Base-by-base conservation (phyloP, 2,329 filamentous ascomycete genomes). In the Geosmithia morbida region DNA sequence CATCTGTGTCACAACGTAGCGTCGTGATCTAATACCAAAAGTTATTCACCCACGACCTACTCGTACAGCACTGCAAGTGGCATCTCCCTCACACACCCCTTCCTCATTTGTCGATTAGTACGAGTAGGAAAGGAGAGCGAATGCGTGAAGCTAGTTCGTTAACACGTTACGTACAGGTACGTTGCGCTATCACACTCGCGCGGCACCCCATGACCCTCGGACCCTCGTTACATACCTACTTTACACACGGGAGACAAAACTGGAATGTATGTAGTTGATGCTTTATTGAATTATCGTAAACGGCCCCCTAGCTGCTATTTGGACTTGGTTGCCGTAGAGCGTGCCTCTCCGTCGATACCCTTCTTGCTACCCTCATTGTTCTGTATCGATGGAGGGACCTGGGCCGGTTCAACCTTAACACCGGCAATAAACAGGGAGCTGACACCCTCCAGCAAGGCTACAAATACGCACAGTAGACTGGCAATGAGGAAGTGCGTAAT, bases 401-500 rank as follows among this genome's bases (percentile, higher is more conserved):
- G n/a, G 7, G 14, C 44, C 5, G 46, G 16, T 17, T 46, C 45
- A 13, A 88, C 82, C 55, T 87, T 79, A 16, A 96, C 79, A 0
- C 89, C 90, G 10, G 79, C 72, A 46, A 94, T 85, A 53, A 96
- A 86, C 44, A 85, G 64, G 57, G 86, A 85, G 59, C 88, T 95
- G 3, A 94, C 77, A 16, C 84, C 81, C 66, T 98, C 92, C 43
- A 98, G 67, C 14, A 76, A 80, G 0, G 88, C 87, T 42, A 98
- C 88, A 66, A 98, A 98, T 8, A 94, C 81, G 55, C 88, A 92
- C 43, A 97, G 60, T 55, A 87, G 63, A 63, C 87, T 96, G 17
- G 88, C 90, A 66, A 98, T 97, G 51, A 81, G 80, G 64, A 97
- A 98, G 62, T 97, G 89, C 58, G 80, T 94, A 54, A 98, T 98